These are phyloP conservation scores for Paramecium bursaria DNA, from an alignment of 73 alveolate species.

Conservation along the genomic window DNA sequence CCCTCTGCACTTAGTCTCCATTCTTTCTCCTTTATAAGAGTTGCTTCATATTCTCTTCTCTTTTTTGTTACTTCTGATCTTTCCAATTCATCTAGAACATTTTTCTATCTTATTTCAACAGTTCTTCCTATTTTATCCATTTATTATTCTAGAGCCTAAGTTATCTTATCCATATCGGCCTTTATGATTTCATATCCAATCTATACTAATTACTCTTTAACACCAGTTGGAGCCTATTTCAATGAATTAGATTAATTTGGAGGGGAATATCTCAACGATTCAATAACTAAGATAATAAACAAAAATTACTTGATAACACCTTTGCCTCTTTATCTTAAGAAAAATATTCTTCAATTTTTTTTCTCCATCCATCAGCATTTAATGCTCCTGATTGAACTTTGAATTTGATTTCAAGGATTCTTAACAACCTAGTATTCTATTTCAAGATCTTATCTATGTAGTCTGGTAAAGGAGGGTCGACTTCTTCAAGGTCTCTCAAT, in stretches of 20 bases:
- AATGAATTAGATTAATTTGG: slow-evolving; percentile 80
- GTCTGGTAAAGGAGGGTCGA: slow-evolving; percentile 95
- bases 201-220: slow-evolving; percentile 81
- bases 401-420: slow-evolving; percentile 91
- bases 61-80: slow-evolving; percentile 90
- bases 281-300: too few relatives aligned
- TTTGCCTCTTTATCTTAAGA: slow-evolving; percentile 76
- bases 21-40: slow-evolving; percentile 90
- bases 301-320: slow-evolving; percentile 76
- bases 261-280: slow-evolving; percentile 83
- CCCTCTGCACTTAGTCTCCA: slow-evolving; percentile 90
- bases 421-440: slow-evolving; percentile 83
- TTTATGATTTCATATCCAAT: slow-evolving; percentile 85
- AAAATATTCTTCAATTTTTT: slow-evolving; percentile 96
- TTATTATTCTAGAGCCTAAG: slow-evolving; percentile 91
- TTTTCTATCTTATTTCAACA: slow-evolving; percentile 71
- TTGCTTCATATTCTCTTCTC: slow-evolving; percentile 86
- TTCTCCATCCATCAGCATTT: slow-evolving; percentile 96
- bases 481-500: slow-evolving; percentile 94
- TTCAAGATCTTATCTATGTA: slow-evolving; percentile 88
- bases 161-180: slow-evolving; percentile 88
- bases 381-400: slow-evolving; percentile 88
- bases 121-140: slow-evolving; percentile 87
- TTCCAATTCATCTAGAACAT: slow-evolving; percentile 82
- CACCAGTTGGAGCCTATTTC: slow-evolving; percentile 79